Conservation (phyloP, 208 protist genomes). For the Naegleria lovaniensis region DNA sequence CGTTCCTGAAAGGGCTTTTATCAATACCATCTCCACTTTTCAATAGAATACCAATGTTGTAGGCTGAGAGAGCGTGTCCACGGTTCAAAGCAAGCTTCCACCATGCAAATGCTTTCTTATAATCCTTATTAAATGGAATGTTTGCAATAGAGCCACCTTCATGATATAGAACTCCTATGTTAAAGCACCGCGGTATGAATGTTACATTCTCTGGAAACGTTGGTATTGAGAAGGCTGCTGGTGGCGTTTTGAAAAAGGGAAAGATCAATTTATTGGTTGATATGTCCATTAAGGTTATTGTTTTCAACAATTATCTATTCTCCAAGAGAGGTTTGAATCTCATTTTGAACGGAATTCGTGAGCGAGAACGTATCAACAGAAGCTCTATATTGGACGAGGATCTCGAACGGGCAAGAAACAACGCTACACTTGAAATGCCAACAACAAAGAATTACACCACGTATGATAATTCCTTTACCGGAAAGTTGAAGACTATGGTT, state of each 20-base stretch:
- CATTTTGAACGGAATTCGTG: too few relatives aligned
- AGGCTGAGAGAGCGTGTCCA: not conserved
- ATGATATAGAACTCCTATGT: not conserved
- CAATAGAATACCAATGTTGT: not conserved
- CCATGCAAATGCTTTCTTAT: not conserved
- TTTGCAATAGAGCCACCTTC: not conserved
- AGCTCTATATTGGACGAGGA: too few relatives aligned
- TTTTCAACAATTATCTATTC: slow-evolving; percentile 6
- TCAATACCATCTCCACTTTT: not conserved
- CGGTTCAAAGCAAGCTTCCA: slow-evolving; percentile 5
- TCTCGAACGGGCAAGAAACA: too few relatives aligned
- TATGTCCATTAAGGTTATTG: not conserved
- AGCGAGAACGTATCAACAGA: too few relatives aligned
- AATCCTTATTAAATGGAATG: not conserved
- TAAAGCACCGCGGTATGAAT: not conserved
- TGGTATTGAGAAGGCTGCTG: not conserved
- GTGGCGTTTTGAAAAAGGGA: not conserved
- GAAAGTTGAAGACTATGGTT: too few relatives aligned
- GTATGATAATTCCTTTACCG: too few relatives aligned
- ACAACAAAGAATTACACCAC: too few relatives aligned
- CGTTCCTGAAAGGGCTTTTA: not conserved
- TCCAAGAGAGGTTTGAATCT: not conserved
- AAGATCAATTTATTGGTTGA: not conserved
- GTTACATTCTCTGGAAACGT: not conserved
- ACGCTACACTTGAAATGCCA: too few relatives aligned